A percentile compares a stretch with the other conserved stretches of the same genome.
phyloP scores from a whole-genome alignment of 495 filamentous ascomycete species.

The Letharia columbiana region DNA sequence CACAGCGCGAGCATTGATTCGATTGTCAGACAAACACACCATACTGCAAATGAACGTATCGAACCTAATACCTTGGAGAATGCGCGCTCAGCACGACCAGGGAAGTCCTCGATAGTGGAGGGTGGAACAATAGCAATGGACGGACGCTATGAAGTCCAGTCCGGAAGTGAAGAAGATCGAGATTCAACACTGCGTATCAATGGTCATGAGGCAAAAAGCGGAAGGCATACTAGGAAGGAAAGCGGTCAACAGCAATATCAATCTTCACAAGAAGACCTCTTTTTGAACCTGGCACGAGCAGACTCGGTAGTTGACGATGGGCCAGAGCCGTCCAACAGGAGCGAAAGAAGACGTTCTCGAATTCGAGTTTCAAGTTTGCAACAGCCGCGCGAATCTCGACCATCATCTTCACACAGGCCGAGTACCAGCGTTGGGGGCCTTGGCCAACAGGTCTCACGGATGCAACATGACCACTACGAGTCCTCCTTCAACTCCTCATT shows the following conservation, averaged over 20 bases:
- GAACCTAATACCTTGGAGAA: neutral
- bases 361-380: slow-evolving; percentile 25
- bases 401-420: slow-evolving; percentile 36
- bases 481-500: slow-evolving; percentile 16
- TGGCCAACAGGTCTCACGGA: slow-evolving; percentile 6
- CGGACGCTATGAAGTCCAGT: slow-evolving; percentile 13
- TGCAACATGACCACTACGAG: slow-evolving; percentile 7
- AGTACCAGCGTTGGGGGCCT: slow-evolving; percentile 27
- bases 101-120: slow-evolving; percentile 6
- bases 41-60: slow-evolving; percentile 1
- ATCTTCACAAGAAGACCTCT: slow-evolving; percentile 49
- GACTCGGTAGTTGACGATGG: slow-evolving; percentile 42
- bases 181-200: slow-evolving; percentile 31
- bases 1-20: slow-evolving; percentile 16
- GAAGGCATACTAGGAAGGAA: slow-evolving; percentile 23
- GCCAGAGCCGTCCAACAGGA: slow-evolving; percentile 39
- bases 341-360: slow-evolving; percentile 25
- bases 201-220: slow-evolving; percentile 27
- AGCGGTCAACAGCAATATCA: slow-evolving; percentile 27
- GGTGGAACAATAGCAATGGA: slow-evolving; percentile 7
- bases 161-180: slow-evolving; percentile 17
- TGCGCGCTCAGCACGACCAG: slow-evolving; percentile 3
- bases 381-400: slow-evolving; percentile 27
- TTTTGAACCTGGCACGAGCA: slow-evolving; percentile 53
- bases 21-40: slow-evolving; percentile 8